phyloP scores from a whole-genome alignment of 2,329 filamentous ascomycete genomes.

The Neospermospora avenae region DNA sequence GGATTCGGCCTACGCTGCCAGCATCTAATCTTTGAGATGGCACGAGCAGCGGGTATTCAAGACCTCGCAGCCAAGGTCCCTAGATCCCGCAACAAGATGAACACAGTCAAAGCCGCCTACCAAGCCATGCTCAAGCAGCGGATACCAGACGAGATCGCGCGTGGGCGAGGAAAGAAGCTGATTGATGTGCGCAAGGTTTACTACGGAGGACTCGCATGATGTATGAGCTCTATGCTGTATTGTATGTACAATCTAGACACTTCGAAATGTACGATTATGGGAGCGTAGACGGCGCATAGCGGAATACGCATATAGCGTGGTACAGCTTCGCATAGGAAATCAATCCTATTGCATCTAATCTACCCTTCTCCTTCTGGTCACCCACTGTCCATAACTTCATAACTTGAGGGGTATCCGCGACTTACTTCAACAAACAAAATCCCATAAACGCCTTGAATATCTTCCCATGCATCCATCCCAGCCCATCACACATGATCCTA shows the following conservation, averaged over 20 bases:
- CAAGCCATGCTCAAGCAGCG: constrained; percentile 79
- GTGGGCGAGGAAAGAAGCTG: constrained; percentile 87
- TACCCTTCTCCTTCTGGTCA: constrained; percentile 9
- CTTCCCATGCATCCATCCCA: background rate
- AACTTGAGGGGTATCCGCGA: constrained; percentile 21
- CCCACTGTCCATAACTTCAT: background rate
- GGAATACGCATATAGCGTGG: constrained; percentile 19
- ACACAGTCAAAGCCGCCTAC: constrained; percentile 89
- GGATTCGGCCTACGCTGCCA: constrained; percentile 94
- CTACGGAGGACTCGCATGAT: constrained; percentile 64
- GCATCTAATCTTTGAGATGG: constrained; percentile 91
- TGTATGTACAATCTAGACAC: constrained; percentile 28
- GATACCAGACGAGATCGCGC: constrained; percentile 84
- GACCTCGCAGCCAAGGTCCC: constrained; percentile 82
- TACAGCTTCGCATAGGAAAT: constrained; percentile 16
- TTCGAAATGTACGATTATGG: constrained; percentile 49
- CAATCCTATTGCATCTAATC: constrained; percentile 6
- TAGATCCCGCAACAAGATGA: constrained; percentile 93
- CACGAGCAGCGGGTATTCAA: constrained; percentile 77
- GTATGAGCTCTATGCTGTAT: background rate
- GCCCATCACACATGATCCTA: background rate
- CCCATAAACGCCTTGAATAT: constrained; percentile 19
- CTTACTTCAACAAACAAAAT: background rate
- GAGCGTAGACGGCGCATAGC: constrained; percentile 7
- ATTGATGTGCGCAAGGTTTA: constrained; percentile 97